Evolutionary conservation across 2,329 filamentous ascomycete genomes (phyloP), one percentile per base, ranked within the genome.

Genomic region (Aschersonia sp.): DNA sequence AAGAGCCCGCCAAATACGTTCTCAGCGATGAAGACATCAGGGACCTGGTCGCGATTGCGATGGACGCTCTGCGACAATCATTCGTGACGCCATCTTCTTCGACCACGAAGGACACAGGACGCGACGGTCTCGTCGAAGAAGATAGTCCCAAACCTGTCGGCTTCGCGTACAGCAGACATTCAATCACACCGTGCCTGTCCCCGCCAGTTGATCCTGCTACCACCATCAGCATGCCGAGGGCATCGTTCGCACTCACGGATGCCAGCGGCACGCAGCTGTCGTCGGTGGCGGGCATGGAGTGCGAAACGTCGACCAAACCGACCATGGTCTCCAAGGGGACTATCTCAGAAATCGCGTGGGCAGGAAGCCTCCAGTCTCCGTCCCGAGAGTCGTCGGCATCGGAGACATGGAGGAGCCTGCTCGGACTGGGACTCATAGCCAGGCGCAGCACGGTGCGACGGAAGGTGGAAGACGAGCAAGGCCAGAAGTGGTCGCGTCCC

Each of bases 141-240:
- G 22, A 33, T 12, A 42, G 32, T 6, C 14, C 47, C 5, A 33
- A 29, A 5, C 47, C 56, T 5, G 54, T 53, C 33, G 55, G 49
- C 6, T 47, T 59, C 4, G 52, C 59, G 6, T 54, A 52, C 14
- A 47, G 35, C 8, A 48, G 43, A 11, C 56, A 55, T 9, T 49
- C 54, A 1, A 62, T 64, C 33, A 49, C 55, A 11, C 54, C 57
- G 5, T 55, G 54, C 7, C 51, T 52, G 14, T 53, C 54, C 5
- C 53, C 51, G 6, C 43, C 48, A 8, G 57, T 56, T 12, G 61
- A 63, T 42, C 59, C 63, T 43, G 59, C 60, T 5, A 65, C 59
- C 1, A 67, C 63, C 1, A 58, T 66, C 42, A 64, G 54, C 49
- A 29, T 60, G 30, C 62, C 63, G 5, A 55, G 51, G 37, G 58